Conservation (phyloP, 306 rosid species). For the Prunus armeniaca region DNA sequence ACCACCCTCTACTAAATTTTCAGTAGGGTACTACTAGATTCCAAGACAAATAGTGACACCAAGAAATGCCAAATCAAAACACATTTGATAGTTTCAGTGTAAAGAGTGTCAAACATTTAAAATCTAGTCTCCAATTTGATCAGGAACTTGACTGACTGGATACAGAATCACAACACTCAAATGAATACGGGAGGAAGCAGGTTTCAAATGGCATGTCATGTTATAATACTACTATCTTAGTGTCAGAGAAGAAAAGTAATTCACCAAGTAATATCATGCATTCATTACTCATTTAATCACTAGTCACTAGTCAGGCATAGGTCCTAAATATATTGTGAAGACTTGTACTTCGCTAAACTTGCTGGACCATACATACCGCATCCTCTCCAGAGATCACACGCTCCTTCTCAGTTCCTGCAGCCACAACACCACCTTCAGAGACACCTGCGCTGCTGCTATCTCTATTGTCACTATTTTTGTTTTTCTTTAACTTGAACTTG, state of each 20-base stretch:
- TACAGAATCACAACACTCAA: background rate
- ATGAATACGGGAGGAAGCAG: background rate
- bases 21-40: background rate
- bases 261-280: background rate
- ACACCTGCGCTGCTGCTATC: conserved; percentile 41
- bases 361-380: conserved; percentile 54
- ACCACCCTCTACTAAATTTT: background rate
- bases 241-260: background rate
- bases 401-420: conserved; percentile 90
- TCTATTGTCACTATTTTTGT: conserved; percentile 49
- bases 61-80: background rate
- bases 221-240: background rate
- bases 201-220: background rate
- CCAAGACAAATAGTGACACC: background rate
- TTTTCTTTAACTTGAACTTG: conserved; percentile 85
- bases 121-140: background rate
- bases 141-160: background rate
- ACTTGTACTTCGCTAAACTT: conserved; percentile 2
- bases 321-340: background rate
- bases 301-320: background rate
- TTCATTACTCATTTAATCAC: background rate
- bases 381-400: conserved; percentile 88
- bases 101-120: background rate
- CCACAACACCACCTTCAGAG: conserved; percentile 79
- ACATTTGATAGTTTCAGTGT: background rate